Evolutionary conservation across 2,329 filamentous ascomycete genomes (phyloP), one percentile per base, ranked within the genome.

Genomic region (Fusarium sp.): DNA sequence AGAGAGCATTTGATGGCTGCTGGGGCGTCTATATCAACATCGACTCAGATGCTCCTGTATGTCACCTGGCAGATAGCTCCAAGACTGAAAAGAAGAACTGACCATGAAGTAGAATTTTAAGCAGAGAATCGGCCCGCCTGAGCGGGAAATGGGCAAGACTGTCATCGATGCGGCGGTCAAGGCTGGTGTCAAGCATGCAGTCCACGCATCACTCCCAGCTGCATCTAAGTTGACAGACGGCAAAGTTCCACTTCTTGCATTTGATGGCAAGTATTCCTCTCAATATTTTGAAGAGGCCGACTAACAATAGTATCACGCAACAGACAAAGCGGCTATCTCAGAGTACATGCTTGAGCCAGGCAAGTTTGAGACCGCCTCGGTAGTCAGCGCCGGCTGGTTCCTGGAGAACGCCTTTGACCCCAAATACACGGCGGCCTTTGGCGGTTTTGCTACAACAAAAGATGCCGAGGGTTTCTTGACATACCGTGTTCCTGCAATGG

Each of bases 401-500:
- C 7, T 48, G 6, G 44, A 48, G n/a, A 48, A 48, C 31, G 44
- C 44, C 13, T 48, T 48, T 48, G 44, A 48, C 15, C 44, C 44
- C 8, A 48, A 48, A 2, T 48, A 48, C 10, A 48, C 28, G 4
- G 44, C 44, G 4, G 44, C 44, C 6, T 48, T 48, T 48, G 44
- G 44, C n/a, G 28, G 44, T 6, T 48, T 48, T 34, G 44, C 44
- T 1, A 48, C 44, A 23, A 47, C 15, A 16, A 23, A 6, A 31
- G 44, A 48, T 48, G 28, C 15, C 9, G 56, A 59, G 23, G 30
- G 34, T 12, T 51, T n/a, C 9, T 9, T 59, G 8, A 59, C 56
- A 3, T 48, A 51, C 11, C 47, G 37, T 16, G 31, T 59, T 3
- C 46, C 46, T 5, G 44, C 56, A 16, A 59, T 59, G 56, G 56